These are phyloP conservation scores for Fonsecaea pedrosoi DNA, from an alignment of 2,329 filamentous ascomycete genomes.

Conservation along the genomic window DNA sequence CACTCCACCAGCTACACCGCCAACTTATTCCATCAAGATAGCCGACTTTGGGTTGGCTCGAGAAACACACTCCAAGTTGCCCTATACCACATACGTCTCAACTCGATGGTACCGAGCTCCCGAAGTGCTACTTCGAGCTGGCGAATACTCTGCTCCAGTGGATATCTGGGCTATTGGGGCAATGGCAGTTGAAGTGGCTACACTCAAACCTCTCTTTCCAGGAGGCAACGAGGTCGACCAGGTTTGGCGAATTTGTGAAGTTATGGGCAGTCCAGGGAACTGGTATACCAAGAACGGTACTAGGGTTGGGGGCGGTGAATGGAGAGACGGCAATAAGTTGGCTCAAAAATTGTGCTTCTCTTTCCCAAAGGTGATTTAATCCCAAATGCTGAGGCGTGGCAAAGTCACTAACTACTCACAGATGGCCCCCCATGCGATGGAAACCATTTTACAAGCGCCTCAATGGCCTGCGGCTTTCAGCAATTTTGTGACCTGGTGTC, in stretches of 20 bases:
- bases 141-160: conserved; percentile 95
- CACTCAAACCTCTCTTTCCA: conserved; percentile 93
- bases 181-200: conserved; percentile 98
- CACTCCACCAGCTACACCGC: conserved; percentile 92
- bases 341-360: conserved; percentile 97
- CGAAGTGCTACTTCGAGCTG: conserved; percentile 88
- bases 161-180: conserved; percentile 99
- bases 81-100: conserved; percentile 98
- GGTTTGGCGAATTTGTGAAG: conserved; percentile 98
- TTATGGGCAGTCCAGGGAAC: conserved; percentile 98
- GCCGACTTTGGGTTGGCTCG: conserved; percentile 97
- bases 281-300: conserved; percentile 94
- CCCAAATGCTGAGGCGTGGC: conserved; percentile 27
- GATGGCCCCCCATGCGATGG: conserved; percentile 97
- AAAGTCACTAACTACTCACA: conserved; percentile 48
- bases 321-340: conserved; percentile 90
- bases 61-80: conserved; percentile 93
- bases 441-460: conserved; percentile 86
- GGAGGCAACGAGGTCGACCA: conserved; percentile 98
- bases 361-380: conserved; percentile 74
- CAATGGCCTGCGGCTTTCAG: conserved; percentile 90
- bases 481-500: conserved; percentile 95
- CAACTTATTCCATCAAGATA: conserved; percentile 95
- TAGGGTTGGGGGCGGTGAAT: conserved; percentile 92
- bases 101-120: conserved; percentile 95